Evolutionary conservation across 2,329 filamentous ascomycete species (phyloP).

Genomic region (Trichoderma oligosporum): DNA sequence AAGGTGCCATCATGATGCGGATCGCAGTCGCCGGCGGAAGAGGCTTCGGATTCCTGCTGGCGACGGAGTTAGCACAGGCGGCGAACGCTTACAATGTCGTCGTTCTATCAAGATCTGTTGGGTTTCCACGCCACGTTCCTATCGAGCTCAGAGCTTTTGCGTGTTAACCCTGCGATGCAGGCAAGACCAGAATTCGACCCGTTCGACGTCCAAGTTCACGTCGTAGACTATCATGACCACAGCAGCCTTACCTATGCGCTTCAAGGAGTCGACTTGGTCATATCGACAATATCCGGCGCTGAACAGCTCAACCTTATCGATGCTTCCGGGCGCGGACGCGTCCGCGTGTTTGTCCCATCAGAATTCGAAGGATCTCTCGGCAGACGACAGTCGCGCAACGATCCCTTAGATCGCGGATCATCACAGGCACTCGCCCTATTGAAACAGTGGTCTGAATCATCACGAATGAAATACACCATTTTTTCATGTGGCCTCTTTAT

Average conservation of each 20-base stretch:
- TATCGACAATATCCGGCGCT: slow-evolving; percentile 66
- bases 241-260: slow-evolving; percentile 60
- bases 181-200: slow-evolving; percentile 50
- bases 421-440: slow-evolving; percentile 55
- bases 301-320: slow-evolving; percentile 69
- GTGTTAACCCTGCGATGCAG: slow-evolving; percentile 36
- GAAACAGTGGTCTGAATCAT: slow-evolving; percentile 47
- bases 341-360: slow-evolving; percentile 68
- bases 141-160: slow-evolving; percentile 11
- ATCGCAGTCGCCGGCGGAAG: slow-evolving; percentile 47
- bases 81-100: slow-evolving; percentile 63
- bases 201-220: slow-evolving; percentile 61
- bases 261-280: slow-evolving; percentile 69
- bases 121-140: slow-evolving; percentile 22
- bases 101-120: slow-evolving; percentile 58
- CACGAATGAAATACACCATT: slow-evolving; percentile 61
- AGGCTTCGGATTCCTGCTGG: slow-evolving; percentile 44
- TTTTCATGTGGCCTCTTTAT: slow-evolving; percentile 75
- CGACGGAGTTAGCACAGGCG: slow-evolving; percentile 54
- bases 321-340: slow-evolving; percentile 60
- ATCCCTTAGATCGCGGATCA: slow-evolving; percentile 60
- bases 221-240: slow-evolving; percentile 62
- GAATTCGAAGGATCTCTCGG: slow-evolving; percentile 67
- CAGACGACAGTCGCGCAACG: slow-evolving; percentile 48
- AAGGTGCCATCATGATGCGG: slow-evolving; percentile 40